Percentiles rank a stretch among this genome's conserved stretches.
Evolutionary conservation across 2,329 filamentous ascomycete genomes (phyloP).

Genomic region (Aspergillus brunneoviolaceus): DNA sequence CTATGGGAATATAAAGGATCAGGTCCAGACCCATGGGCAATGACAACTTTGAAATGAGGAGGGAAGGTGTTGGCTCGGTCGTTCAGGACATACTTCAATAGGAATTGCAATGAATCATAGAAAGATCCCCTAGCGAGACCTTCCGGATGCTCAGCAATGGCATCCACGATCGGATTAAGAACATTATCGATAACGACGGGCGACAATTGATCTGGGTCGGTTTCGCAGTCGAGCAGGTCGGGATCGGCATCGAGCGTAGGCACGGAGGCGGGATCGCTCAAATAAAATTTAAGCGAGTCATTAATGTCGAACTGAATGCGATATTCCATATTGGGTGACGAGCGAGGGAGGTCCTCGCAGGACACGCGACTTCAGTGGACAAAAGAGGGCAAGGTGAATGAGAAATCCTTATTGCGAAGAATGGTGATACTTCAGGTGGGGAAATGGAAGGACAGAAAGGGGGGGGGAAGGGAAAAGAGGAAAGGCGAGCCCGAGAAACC

Average conservation of each 20-base stretch:
- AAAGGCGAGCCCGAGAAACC: slow-evolving; percentile 16
- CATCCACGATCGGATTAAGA: slow-evolving; percentile 88
- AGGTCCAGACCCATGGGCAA: slow-evolving; percentile 55
- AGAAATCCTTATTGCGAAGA: background rate
- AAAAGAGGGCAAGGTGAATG: background rate
- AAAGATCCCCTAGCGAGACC: slow-evolving; percentile 73
- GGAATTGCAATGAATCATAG: slow-evolving; percentile 91
- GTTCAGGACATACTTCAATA: slow-evolving; percentile 84
- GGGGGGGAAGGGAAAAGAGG: slow-evolving; percentile 1
- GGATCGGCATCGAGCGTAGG: slow-evolving; percentile 82
- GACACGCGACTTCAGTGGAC: background rate
- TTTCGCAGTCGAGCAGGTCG: slow-evolving; percentile 85
- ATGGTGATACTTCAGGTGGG: background rate
- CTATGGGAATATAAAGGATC: slow-evolving; percentile 67
- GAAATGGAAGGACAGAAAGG: background rate
- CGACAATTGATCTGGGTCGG: slow-evolving; percentile 80
- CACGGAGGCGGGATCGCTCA: slow-evolving; percentile 84
- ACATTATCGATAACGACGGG: slow-evolving; percentile 77
- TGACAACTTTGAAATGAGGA: slow-evolving; percentile 24
- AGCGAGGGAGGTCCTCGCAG: slow-evolving; percentile 20
- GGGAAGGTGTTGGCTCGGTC: slow-evolving; percentile 36
- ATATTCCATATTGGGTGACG: slow-evolving; percentile 59
- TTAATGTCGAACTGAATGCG: slow-evolving; percentile 88
- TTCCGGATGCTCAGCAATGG: slow-evolving; percentile 87
- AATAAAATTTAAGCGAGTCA: slow-evolving; percentile 92